Conservation (phyloP, 1,139 yeast species). For the Candida sojae region DNA sequence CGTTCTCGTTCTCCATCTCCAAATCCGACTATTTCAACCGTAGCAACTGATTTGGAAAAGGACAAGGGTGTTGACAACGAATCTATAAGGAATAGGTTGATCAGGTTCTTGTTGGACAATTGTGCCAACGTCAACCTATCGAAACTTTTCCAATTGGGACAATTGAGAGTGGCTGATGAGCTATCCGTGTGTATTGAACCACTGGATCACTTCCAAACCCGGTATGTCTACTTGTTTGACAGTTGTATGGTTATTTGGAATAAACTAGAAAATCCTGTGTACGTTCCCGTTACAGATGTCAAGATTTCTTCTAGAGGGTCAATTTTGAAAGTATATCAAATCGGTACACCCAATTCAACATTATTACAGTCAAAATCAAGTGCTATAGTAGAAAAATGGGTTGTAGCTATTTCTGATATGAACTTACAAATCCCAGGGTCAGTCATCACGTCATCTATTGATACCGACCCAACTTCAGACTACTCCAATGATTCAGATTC, state of each 20-base stretch:
- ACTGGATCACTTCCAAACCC: slow-evolving; percentile 12
- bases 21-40: slow-evolving; percentile 20
- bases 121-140: slow-evolving; percentile 26
- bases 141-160: slow-evolving; percentile 32
- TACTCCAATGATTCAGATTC: background rate
- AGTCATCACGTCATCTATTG: slow-evolving; percentile 39
- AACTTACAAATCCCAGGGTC: slow-evolving; percentile 34
- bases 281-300: slow-evolving; percentile 9
- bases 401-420: slow-evolving; percentile 40
- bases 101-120: slow-evolving; percentile 27
- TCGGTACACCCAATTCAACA: background rate
- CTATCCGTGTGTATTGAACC: slow-evolving; percentile 19
- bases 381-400: slow-evolving; percentile 47
- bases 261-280: slow-evolving; percentile 5
- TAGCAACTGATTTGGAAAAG: slow-evolving; percentile 18
- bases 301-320: slow-evolving; percentile 12
- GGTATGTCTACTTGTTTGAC: slow-evolving; percentile 34
- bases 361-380: slow-evolving; percentile 13
- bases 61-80: slow-evolving; percentile 24
- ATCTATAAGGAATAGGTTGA: slow-evolving; percentile 28
- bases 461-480: background rate
- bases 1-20: slow-evolving; percentile 20
- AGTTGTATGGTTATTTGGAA: slow-evolving; percentile 31
- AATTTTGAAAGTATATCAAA: slow-evolving; percentile 8
- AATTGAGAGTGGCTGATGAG: slow-evolving; percentile 39